A percentile compares a stretch with the other conserved stretches of the same genome.
Evolutionary conservation across 129 eudicot species (phyloP).

Genomic region (Arctium minus): DNA sequence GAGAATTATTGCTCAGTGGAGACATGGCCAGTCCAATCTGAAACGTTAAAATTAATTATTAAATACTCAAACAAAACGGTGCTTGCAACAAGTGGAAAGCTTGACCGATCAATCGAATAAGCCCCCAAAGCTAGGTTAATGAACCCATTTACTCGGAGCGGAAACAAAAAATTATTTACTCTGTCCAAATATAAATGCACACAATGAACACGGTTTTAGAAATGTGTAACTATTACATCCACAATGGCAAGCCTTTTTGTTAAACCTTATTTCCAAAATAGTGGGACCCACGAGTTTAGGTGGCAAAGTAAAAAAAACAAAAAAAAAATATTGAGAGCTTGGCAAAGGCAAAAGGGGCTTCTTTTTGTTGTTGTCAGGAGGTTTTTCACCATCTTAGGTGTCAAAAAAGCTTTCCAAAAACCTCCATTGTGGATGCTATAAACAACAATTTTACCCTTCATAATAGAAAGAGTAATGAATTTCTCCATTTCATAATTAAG

Average conservation of each 20-base stretch:
- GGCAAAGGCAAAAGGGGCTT: background rate
- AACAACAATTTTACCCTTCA: background rate
- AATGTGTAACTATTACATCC: background rate
- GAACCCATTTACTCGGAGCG: too few relatives aligned
- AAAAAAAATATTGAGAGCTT: background rate
- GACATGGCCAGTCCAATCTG: slow-evolving; percentile 98
- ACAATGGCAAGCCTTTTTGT: background rate
- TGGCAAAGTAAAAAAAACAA: background rate
- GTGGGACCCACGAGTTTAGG: background rate
- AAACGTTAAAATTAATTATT: background rate
- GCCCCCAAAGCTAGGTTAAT: too few relatives aligned
- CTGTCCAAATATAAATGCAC: too few relatives aligned
- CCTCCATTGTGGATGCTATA: background rate
- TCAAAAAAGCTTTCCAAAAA: background rate
- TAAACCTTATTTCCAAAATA: background rate
- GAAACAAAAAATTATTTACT: too few relatives aligned
- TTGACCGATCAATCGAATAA: too few relatives aligned
- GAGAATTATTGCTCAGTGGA: slow-evolving; percentile 94
- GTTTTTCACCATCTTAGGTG: background rate
- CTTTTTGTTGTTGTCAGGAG: too few relatives aligned
- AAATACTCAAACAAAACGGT: background rate
- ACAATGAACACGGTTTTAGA: background rate
- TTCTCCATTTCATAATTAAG: background rate
- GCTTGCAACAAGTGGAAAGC: too few relatives aligned
- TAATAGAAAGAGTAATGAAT: background rate